phyloP scores from a whole-genome alignment of 225 moss, liverwort and hornwort species.

The Sphagnum contortum region DNA sequence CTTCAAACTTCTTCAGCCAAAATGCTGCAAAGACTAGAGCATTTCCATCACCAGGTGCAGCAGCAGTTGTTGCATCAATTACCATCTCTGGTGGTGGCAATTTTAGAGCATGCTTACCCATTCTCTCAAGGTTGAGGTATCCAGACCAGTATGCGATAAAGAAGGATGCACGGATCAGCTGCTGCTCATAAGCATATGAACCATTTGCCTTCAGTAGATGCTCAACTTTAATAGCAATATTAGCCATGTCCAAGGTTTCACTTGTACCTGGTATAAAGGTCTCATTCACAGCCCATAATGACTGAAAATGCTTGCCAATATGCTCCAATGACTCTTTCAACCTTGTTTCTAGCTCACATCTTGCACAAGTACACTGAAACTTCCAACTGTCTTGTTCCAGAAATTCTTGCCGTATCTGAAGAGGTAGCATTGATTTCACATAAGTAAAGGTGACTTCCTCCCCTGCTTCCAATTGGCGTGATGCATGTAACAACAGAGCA shows the following conservation, averaged over 20 bases:
- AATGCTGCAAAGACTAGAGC: constrained; percentile 32
- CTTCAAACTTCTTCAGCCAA: constrained; percentile 46
- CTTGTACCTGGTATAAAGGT: constrained; percentile 19
- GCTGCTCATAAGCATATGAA: constrained; percentile 29
- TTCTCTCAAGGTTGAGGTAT: constrained; percentile 38
- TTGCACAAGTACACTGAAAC: constrained; percentile 52
- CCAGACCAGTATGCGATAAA: constrained; percentile 39
- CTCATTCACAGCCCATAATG: constrained; percentile 35
- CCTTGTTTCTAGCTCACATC: constrained; percentile 48
- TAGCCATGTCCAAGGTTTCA: constrained; percentile 36
- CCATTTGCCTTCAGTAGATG: constrained; percentile 32
- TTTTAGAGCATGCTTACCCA: constrained; percentile 19
- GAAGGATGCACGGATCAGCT: constrained; percentile 37
- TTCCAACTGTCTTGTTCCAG: constrained; percentile 52
- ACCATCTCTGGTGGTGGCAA: constrained; percentile 35
- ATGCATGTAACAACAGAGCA: constrained; percentile 63
- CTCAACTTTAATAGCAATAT: constrained; percentile 32
- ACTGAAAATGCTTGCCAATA: constrained; percentile 36
- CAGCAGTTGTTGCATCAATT: constrained; percentile 35
- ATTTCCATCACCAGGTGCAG: constrained; percentile 38
- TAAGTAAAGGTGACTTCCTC: constrained; percentile 68
- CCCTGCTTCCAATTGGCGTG: constrained; percentile 47
- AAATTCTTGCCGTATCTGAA: constrained; percentile 35
- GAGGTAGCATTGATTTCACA: constrained; percentile 36
- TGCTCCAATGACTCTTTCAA: constrained; percentile 38